These are phyloP conservation scores for Penicillium corylophilum DNA, from an alignment of 2,329 filamentous ascomycete genomes.

Conservation along the genomic window DNA sequence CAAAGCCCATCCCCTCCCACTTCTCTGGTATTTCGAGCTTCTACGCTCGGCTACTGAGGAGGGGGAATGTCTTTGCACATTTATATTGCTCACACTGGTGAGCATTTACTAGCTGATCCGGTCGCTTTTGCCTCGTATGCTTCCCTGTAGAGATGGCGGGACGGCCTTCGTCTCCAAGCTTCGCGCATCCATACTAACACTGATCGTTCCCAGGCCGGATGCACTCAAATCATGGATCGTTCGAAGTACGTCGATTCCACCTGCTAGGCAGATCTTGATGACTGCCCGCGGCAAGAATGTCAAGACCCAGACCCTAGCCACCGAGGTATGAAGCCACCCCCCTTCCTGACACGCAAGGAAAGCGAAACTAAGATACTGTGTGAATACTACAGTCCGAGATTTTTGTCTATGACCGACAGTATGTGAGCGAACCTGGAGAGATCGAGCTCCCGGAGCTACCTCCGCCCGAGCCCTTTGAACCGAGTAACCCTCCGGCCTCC, in stretches of 20 bases:
- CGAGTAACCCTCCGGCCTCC: slow-evolving; percentile 70
- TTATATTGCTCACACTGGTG: slow-evolving; percentile 89
- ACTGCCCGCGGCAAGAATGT: slow-evolving; percentile 81
- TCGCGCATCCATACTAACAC: slow-evolving; percentile 20
- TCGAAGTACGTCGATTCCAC: slow-evolving; percentile 69
- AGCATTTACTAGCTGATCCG: slow-evolving; percentile 76
- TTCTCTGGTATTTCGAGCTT: slow-evolving; percentile 26
- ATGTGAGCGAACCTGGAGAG: slow-evolving; percentile 51
- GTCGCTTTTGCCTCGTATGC: slow-evolving; percentile 71
- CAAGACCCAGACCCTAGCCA: slow-evolving; percentile 74
- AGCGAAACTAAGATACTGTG: background rate
- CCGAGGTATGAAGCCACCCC: slow-evolving; percentile 61
- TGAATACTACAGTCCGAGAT: slow-evolving; percentile 67
- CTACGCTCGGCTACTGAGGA: slow-evolving; percentile 30
- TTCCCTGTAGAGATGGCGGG: slow-evolving; percentile 8
- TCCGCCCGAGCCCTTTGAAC: slow-evolving; percentile 58
- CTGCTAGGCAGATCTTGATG: slow-evolving; percentile 80
- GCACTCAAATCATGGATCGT: slow-evolving; percentile 80
- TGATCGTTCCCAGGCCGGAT: slow-evolving; percentile 62
- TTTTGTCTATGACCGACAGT: slow-evolving; percentile 84
- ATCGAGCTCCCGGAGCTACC: slow-evolving; percentile 53
- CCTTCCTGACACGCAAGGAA: background rate
- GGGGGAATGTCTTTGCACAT: slow-evolving; percentile 81
- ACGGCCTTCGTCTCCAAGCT: slow-evolving; percentile 5
- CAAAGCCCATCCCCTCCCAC: slow-evolving; percentile 14